Conservation (phyloP, 805 yeast genomes). For the Millerago galiae region DNA sequence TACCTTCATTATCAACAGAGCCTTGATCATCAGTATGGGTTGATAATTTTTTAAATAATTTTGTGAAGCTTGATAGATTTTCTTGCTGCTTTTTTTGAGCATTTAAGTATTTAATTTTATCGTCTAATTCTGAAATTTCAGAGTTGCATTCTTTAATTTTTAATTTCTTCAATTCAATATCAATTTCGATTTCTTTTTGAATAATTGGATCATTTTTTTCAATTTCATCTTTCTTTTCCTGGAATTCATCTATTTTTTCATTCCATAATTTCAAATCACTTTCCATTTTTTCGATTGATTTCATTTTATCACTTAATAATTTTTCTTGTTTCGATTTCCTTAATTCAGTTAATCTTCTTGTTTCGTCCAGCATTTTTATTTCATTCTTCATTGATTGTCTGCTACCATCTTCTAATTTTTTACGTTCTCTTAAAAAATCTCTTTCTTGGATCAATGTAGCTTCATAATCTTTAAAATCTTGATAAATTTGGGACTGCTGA, state of each 20-base stretch:
- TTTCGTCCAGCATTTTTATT: constrained; percentile 35
- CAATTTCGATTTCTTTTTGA: constrained; percentile 14
- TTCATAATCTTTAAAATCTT: constrained; percentile 35
- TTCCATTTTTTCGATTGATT: constrained; percentile 29
- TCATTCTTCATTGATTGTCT: constrained; percentile 34
- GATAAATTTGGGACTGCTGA: constrained; percentile 27
- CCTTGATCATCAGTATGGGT: constrained; percentile 20
- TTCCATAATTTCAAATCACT: constrained; percentile 31
- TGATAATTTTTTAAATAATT: constrained; percentile 12
- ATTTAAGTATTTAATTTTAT: constrained; percentile 7
- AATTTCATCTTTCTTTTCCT: constrained; percentile 11
- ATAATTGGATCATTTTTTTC: constrained; percentile 13
- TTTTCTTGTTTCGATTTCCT: constrained; percentile 30
- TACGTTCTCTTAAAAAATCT: constrained; percentile 32
- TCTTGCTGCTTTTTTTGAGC: constrained; percentile 19
- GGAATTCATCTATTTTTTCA: constrained; percentile 21
- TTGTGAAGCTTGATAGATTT: constrained; percentile 9
- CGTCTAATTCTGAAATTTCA: constrained; percentile 14
- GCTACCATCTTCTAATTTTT: constrained; percentile 35
- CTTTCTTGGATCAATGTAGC: constrained; percentile 27
- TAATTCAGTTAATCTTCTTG: constrained; percentile 30
- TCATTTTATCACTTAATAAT: constrained; percentile 23
- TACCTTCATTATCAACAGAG: constrained; percentile 18
- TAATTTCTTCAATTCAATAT: constrained; percentile 10
- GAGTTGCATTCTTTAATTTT: constrained; percentile 9